Evolutionary conservation across 495 filamentous ascomycete genomes (phyloP).

Genomic region (Hypoxylon rickii): DNA sequence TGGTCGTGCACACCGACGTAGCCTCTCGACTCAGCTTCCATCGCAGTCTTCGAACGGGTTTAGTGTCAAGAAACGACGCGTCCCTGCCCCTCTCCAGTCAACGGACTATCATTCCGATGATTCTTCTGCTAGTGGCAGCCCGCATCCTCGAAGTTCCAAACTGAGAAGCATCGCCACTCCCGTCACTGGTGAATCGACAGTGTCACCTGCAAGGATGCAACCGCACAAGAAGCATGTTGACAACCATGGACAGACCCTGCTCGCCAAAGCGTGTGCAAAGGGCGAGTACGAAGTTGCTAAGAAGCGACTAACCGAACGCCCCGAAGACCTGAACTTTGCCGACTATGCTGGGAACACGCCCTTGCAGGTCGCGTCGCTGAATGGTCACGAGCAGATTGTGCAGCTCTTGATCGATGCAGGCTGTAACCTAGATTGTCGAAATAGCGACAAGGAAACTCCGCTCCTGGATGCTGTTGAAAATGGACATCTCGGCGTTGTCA

Average conservation of each 20-base stretch:
- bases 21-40: slow-evolving; percentile 65
- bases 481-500: slow-evolving; percentile 87
- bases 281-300: slow-evolving; percentile 74
- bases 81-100: slow-evolving; percentile 61
- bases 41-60: slow-evolving; percentile 55
- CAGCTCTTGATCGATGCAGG: slow-evolving; percentile 78
- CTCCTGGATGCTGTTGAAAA: slow-evolving; percentile 96
- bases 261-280: slow-evolving; percentile 82
- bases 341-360: slow-evolving; percentile 96
- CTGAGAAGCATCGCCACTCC: slow-evolving; percentile 66
- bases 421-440: slow-evolving; percentile 76
- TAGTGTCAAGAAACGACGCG: slow-evolving; percentile 59
- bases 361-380: slow-evolving; percentile 84
- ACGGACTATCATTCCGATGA: slow-evolving; percentile 74
- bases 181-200: slow-evolving; percentile 56
- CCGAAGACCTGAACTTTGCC: slow-evolving; percentile 82
- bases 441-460: slow-evolving; percentile 89
- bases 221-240: slow-evolving; percentile 81
- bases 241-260: slow-evolving; percentile 79
- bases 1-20: slow-evolving; percentile 62
- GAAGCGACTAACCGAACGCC: slow-evolving; percentile 70
- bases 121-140: slow-evolving; percentile 72
- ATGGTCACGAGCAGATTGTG: slow-evolving; percentile 81
- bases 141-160: slow-evolving; percentile 68
- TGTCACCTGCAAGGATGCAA: slow-evolving; percentile 70